A percentile compares a stretch with the other conserved stretches of the same genome.
These are phyloP conservation scores for Meredithiella fracta DNA, from an alignment of 2,329 filamentous ascomycete genomes.

Conservation along the genomic window DNA sequence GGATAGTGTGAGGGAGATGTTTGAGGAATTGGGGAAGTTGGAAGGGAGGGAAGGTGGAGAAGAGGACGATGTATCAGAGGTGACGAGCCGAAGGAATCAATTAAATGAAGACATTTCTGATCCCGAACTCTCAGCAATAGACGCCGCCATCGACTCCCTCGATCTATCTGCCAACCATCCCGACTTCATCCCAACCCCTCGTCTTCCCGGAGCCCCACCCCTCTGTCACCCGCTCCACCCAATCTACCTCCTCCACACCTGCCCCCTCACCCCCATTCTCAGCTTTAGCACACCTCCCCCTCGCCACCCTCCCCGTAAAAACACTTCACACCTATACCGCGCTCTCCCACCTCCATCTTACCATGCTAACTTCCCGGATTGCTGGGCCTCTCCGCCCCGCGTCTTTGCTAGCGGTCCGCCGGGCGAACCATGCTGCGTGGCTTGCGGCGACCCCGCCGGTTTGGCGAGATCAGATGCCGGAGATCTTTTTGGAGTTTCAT, in stretches of 20 bases:
- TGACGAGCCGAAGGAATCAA: not conserved
- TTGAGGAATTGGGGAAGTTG: not conserved
- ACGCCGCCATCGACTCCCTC: not conserved
- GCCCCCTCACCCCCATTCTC: conserved; percentile 13
- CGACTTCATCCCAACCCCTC: conserved; percentile 7
- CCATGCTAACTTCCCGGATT: not conserved
- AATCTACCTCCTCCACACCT: conserved; percentile 3
- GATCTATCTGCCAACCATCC: conserved; percentile 4
- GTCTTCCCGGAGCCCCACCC: conserved; percentile 11
- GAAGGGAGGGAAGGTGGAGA: not conserved
- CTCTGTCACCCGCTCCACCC: not conserved
- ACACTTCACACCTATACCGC: conserved; percentile 8
- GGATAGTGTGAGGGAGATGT: not conserved
- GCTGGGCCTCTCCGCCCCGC: not conserved
- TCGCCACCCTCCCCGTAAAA: not conserved
- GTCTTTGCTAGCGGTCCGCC: conserved; percentile 5
- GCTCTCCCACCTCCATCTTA: conserved; percentile 2
- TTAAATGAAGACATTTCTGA: not conserved
- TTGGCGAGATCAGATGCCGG: conserved; percentile 41
- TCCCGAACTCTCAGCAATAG: not conserved
- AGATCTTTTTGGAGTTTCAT: conserved; percentile 33
- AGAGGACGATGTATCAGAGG: not conserved
- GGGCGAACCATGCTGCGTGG: conserved; percentile 7
- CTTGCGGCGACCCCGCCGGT: conserved; percentile 17
- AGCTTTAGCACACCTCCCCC: not conserved